Conservation (phyloP, 768 basidiomycete species). For the Chalciporus piperatus region DNA sequence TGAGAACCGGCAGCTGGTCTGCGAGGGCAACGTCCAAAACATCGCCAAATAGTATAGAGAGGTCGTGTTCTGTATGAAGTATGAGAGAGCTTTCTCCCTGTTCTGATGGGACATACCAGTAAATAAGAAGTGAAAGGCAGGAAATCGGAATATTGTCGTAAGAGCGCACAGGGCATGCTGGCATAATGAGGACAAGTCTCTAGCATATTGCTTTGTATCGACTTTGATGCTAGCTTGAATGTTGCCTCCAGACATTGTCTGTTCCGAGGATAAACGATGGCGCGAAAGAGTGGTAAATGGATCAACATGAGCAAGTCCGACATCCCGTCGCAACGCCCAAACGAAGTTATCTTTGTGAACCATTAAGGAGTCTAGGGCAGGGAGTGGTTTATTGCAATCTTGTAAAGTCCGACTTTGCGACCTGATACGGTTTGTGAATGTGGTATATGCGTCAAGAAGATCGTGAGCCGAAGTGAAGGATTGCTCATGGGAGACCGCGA, state of each 20-base stretch:
- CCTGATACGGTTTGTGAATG: conserved; percentile 45
- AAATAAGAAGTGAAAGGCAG: conserved; percentile 44
- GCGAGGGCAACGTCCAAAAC: conserved; percentile 42
- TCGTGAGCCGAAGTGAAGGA: conserved; percentile 47
- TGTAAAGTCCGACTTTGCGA: conserved; percentile 10
- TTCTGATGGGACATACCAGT: conserved; percentile 38
- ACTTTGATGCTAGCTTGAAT: conserved; percentile 18
- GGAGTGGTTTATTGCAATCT: background rate
- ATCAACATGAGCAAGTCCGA: conserved; percentile 41
- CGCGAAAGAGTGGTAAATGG: conserved; percentile 25
- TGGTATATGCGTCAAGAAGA: conserved; percentile 59
- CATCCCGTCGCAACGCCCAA: conserved; percentile 49
- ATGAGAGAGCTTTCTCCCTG: background rate
- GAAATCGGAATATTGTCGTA: conserved; percentile 50
- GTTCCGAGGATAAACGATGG: conserved; percentile 4
- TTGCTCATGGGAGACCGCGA: conserved; percentile 44
- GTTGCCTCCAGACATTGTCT: background rate
- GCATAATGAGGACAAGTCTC: conserved; percentile 45
- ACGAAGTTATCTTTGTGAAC: conserved; percentile 34
- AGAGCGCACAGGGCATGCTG: conserved; percentile 52
- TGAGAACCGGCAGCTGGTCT: conserved; percentile 34
- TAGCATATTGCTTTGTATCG: conserved; percentile 39
- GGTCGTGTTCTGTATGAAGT: conserved; percentile 37
- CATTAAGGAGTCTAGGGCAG: conserved; percentile 31
- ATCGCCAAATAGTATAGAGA: conserved; percentile 43